Evolutionary conservation across 1,284 basidiomycete genomes (phyloP).

Genomic region (Xerocomus cyaneibrunnescens): DNA sequence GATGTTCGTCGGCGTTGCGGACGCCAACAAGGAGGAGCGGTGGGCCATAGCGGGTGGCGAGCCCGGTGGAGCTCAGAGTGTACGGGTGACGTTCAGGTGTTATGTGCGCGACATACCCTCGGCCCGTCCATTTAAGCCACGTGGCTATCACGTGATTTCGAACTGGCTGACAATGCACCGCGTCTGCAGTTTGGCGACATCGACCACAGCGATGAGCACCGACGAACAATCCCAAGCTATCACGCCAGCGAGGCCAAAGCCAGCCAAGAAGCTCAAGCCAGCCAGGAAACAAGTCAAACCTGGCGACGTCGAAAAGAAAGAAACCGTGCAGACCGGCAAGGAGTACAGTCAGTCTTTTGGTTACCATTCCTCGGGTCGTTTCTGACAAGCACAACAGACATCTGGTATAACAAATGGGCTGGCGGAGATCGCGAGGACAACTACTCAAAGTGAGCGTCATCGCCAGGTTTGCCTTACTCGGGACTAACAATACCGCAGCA

Average conservation of each 20-base stretch:
- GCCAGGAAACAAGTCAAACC: slow-evolving; percentile 89
- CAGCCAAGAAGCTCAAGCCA: slow-evolving; percentile 67
- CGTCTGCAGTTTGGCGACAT: neutral
- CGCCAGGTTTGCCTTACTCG: neutral
- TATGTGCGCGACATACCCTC: slow-evolving; percentile 12
- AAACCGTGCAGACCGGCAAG: slow-evolving; percentile 88
- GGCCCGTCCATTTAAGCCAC: slow-evolving; percentile 20
- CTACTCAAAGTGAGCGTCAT: slow-evolving; percentile 75
- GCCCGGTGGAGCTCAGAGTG: neutral
- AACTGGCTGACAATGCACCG: neutral
- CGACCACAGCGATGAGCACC: slow-evolving; percentile 25
- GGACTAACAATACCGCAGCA: slow-evolving; percentile 50
- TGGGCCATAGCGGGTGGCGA: slow-evolving; percentile 45
- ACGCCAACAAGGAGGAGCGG: slow-evolving; percentile 45
- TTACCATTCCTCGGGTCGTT: neutral
- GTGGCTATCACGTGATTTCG: slow-evolving; percentile 30
- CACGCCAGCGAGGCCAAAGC: slow-evolving; percentile 17
- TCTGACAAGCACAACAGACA: slow-evolving; percentile 56
- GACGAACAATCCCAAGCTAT: slow-evolving; percentile 18
- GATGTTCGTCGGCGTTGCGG: slow-evolving; percentile 45
- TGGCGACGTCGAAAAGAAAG: slow-evolving; percentile 86
- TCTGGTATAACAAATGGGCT: slow-evolving; percentile 99
- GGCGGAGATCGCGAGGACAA: slow-evolving; percentile 93
- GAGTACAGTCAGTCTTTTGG: slow-evolving; percentile 75
- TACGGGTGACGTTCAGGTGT: slow-evolving; percentile 16